Percentiles rank a stretch among this genome's conserved stretches.
These are phyloP conservation scores for Rhynchospora tenuis DNA, from an alignment of 176 grass and related monocot species.

Conservation along the genomic window DNA sequence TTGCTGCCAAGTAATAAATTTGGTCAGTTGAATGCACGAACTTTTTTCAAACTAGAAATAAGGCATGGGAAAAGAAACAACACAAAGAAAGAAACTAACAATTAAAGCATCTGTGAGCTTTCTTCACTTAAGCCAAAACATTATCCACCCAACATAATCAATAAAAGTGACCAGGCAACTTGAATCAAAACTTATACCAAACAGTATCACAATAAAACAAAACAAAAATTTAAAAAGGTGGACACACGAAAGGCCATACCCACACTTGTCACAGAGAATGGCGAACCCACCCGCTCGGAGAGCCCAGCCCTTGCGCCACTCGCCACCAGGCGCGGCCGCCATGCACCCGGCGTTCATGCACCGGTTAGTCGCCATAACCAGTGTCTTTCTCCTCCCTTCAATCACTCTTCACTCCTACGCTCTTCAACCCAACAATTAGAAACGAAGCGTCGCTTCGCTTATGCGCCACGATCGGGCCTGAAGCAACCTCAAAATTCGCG, in stretches of 20 bases:
- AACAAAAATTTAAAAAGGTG: neutral
- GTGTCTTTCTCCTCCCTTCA: neutral
- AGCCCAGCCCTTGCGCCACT: slow-evolving; percentile 88
- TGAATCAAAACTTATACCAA: neutral
- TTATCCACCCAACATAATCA: neutral
- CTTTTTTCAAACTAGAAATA: neutral
- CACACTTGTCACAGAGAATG: slow-evolving; percentile 89
- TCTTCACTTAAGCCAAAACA: neutral
- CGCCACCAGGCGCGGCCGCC: slow-evolving; percentile 29
- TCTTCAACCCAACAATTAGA: neutral
- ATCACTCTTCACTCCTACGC: neutral
- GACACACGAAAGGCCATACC: slow-evolving; percentile 42
- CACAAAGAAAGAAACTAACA: neutral
- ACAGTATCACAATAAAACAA: neutral
- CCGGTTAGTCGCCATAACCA: slow-evolving; percentile 27
- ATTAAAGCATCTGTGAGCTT: neutral
- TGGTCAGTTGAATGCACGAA: neutral
- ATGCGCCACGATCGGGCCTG: neutral
- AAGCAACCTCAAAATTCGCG: neutral
- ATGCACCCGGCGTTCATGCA: slow-evolving; percentile 84
- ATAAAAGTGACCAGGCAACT: neutral
- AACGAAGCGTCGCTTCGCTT: neutral
- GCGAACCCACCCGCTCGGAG: slow-evolving; percentile 79
- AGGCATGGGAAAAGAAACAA: neutral
- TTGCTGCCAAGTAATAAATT: neutral